A percentile compares a stretch with the other conserved stretches of the same genome.
Evolutionary conservation across 257 asterid species (phyloP).

Genomic region (Nicotiana sylvestris): DNA sequence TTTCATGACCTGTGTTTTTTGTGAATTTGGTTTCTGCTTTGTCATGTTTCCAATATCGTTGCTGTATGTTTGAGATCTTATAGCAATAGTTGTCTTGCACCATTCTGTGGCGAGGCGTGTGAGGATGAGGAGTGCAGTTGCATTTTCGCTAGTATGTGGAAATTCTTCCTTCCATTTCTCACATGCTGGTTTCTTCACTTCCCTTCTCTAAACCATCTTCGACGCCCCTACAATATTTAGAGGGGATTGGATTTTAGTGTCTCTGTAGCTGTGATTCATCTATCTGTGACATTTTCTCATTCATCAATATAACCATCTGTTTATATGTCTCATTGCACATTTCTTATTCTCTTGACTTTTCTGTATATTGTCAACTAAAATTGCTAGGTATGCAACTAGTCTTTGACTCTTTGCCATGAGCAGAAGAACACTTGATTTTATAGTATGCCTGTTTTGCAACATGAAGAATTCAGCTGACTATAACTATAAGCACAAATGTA

Average conservation of each 20-base stretch:
- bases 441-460: not conserved
- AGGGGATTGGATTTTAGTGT: not conserved
- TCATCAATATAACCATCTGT: not conserved
- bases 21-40: not conserved
- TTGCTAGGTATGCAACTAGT: not conserved
- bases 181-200: not conserved
- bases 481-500: not conserved
- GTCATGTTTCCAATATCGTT: not conserved
- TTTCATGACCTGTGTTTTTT: not conserved
- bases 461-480: not conserved
- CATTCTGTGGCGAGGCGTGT: not conserved
- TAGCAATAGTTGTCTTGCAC: not conserved
- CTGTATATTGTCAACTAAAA: not conserved
- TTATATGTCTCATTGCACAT: not conserved
- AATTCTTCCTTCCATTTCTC: not conserved
- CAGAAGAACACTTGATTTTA: not conserved
- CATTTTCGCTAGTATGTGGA: not conserved
- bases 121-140: not conserved
- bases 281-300: not conserved
- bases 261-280: not conserved
- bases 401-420: not conserved
- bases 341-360: not conserved
- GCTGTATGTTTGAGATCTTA: not conserved
- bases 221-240: not conserved
- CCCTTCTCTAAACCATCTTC: not conserved